Conservation (phyloP, 768 basidiomycete species). For the Hydnomerulius pinastri region DNA sequence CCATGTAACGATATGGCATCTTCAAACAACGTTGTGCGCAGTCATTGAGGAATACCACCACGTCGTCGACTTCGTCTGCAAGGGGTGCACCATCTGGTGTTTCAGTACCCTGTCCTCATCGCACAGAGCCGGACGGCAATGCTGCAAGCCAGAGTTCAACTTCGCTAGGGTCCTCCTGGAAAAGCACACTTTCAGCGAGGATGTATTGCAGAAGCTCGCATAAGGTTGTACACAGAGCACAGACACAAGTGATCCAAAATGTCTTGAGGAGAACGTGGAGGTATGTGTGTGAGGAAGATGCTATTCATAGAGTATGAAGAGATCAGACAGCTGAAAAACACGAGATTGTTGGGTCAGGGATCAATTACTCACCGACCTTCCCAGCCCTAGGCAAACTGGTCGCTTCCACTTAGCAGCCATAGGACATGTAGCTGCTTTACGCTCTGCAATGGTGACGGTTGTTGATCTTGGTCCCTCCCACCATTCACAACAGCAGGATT, state of each 20-base stretch:
- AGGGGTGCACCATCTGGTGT: constrained; percentile 53
- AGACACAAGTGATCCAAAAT: constrained; percentile 50
- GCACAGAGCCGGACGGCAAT: constrained; percentile 47
- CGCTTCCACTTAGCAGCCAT: constrained; percentile 69
- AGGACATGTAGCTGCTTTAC: constrained; percentile 78
- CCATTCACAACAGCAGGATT: constrained; percentile 4
- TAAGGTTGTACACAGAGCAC: constrained; percentile 55
- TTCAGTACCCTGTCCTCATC: constrained; percentile 36
- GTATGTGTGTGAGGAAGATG: constrained; percentile 58
- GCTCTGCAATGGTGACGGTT: constrained; percentile 42
- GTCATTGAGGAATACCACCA: constrained; percentile 78
- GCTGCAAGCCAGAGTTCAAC: constrained; percentile 72
- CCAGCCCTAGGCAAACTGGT: constrained; percentile 79
- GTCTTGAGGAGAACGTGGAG: constrained; percentile 72
- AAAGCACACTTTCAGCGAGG: constrained; percentile 74
- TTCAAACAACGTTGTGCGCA: constrained; percentile 81
- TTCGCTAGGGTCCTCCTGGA: constrained; percentile 76
- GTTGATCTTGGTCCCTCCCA: constrained; percentile 14
- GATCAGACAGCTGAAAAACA: constrained; percentile 2
- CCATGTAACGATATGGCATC: constrained; percentile 85
- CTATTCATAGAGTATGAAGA: too few relatives aligned
- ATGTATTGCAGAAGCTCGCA: constrained; percentile 57
- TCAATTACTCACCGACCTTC: constrained; percentile 58
- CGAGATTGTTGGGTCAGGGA: neutral
- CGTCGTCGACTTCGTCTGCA: constrained; percentile 57